These are phyloP conservation scores for Crotalaria pallida DNA, from an alignment of 306 rosid genomes.

Conservation along the genomic window DNA sequence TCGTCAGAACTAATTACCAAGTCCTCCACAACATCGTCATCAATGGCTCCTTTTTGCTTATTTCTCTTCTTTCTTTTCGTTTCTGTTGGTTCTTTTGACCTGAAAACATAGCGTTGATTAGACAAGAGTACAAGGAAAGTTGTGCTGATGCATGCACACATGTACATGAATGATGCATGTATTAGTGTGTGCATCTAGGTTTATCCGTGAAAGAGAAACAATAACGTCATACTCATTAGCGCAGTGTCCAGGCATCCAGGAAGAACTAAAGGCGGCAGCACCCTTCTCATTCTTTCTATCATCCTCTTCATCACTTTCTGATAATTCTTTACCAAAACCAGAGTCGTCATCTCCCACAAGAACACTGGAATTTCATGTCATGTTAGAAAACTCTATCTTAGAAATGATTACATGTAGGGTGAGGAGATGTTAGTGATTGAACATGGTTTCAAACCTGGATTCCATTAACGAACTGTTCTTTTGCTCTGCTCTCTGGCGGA, in stretches of 20 bases:
- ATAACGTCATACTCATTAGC: constrained; percentile 44
- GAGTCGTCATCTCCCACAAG: constrained; percentile 70
- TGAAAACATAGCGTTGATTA: constrained; percentile 21
- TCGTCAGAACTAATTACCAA: constrained; percentile 88
- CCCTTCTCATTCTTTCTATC: constrained; percentile 45
- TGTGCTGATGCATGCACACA: not conserved
- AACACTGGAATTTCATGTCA: constrained; percentile 47
- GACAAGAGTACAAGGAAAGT: constrained; percentile 9
- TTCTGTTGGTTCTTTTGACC: constrained; percentile 44
- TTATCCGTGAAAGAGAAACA: not conserved
- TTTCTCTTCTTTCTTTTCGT: constrained; percentile 43
- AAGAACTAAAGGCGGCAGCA: constrained; percentile 56
- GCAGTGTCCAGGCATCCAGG: constrained; percentile 86
- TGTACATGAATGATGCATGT: not conserved
- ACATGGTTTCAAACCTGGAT: constrained; percentile 52
- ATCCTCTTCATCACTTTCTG: constrained; percentile 61
- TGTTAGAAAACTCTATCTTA: constrained; percentile 32
- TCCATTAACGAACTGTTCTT: constrained; percentile 52
- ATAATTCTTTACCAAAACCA: constrained; percentile 45
- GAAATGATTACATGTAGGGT: constrained; percentile 1
- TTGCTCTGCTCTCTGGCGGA: constrained; percentile 64
- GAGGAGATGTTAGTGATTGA: constrained; percentile 2
- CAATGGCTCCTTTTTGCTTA: constrained; percentile 35
- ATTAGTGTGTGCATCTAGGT: not conserved
- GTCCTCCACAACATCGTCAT: constrained; percentile 86